phyloP scores from a whole-genome alignment of 2,329 filamentous ascomycete species.

The Verticillium nubilum region DNA sequence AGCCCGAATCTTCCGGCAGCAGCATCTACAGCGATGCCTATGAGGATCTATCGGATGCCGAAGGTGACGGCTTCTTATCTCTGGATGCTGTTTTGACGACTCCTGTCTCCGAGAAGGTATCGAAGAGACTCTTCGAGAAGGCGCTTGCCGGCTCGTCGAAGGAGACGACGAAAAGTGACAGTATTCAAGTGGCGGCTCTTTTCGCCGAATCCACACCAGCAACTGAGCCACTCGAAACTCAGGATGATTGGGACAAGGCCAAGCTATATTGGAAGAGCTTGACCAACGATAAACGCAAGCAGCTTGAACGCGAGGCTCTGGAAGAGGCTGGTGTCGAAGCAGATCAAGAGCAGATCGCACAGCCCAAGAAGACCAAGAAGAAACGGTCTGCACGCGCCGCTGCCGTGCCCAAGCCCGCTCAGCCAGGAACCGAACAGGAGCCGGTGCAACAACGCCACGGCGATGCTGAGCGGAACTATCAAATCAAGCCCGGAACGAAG shows the following conservation, averaged over 20 bases:
- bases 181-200: neutral
- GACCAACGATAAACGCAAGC: constrained; percentile 55
- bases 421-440: constrained; percentile 3
- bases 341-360: constrained; percentile 30
- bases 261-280: constrained; percentile 67
- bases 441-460: neutral
- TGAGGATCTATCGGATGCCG: constrained; percentile 63
- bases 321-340: constrained; percentile 46
- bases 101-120: constrained; percentile 13
- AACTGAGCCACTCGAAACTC: neutral
- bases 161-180: neutral
- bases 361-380: constrained; percentile 20
- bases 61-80: constrained; percentile 64
- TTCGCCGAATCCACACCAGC: neutral
- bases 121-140: constrained; percentile 9
- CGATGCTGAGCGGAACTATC: constrained; percentile 26
- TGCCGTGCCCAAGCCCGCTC: constrained; percentile 12
- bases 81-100: constrained; percentile 57
- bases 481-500: constrained; percentile 29
- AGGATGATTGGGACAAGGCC: constrained; percentile 59
- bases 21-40: constrained; percentile 73
- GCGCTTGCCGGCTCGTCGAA: neutral
- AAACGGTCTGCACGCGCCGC: constrained; percentile 22
- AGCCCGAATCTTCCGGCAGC: constrained; percentile 40
- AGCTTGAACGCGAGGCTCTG: constrained; percentile 53